phyloP scores from a whole-genome alignment of 1,284 basidiomycete species.

The Trametes versicolor region DNA sequence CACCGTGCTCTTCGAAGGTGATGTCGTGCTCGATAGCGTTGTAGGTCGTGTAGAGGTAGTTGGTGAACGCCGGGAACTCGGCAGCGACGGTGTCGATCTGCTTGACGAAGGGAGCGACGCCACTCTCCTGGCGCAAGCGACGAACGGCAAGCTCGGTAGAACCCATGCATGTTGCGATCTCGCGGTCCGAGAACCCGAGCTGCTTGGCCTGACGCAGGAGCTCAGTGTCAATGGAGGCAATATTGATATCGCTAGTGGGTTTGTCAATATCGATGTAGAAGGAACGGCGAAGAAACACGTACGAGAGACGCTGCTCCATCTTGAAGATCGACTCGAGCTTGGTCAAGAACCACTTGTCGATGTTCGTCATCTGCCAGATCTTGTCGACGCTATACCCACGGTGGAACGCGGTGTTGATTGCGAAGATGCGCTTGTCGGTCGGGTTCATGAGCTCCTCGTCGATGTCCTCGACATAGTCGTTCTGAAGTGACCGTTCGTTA shows the following conservation, averaged over 20 bases:
- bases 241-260: slow-evolving; percentile 64
- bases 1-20: slow-evolving; percentile 88
- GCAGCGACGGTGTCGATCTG: slow-evolving; percentile 99
- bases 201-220: slow-evolving; percentile 91
- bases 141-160: slow-evolving; percentile 93
- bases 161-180: slow-evolving; percentile 83
- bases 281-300: slow-evolving; percentile 43
- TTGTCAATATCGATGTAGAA: slow-evolving; percentile 1
- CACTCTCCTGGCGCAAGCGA: slow-evolving; percentile 84
- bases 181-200: slow-evolving; percentile 95
- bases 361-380: slow-evolving; percentile 96
- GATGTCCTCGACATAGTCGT: slow-evolving; percentile 84
- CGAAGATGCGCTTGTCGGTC: slow-evolving; percentile 93
- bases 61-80: slow-evolving; percentile 98
- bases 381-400: slow-evolving; percentile 94
- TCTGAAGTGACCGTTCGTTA: slow-evolving; percentile 56
- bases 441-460: slow-evolving; percentile 90
- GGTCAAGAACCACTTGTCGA: slow-evolving; percentile 98
- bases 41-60: slow-evolving; percentile 99
- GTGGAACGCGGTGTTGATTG: slow-evolving; percentile 89
- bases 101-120: slow-evolving; percentile 93
- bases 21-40: slow-evolving; percentile 95
- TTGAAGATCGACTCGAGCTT: slow-evolving; percentile 86
- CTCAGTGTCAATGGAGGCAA: slow-evolving; percentile 73
- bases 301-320: slow-evolving; percentile 84